A percentile compares a stretch with the other conserved stretches of the same genome.
phyloP scores from a whole-genome alignment of 2,329 filamentous ascomycete genomes.

The Fusarium hainanense region DNA sequence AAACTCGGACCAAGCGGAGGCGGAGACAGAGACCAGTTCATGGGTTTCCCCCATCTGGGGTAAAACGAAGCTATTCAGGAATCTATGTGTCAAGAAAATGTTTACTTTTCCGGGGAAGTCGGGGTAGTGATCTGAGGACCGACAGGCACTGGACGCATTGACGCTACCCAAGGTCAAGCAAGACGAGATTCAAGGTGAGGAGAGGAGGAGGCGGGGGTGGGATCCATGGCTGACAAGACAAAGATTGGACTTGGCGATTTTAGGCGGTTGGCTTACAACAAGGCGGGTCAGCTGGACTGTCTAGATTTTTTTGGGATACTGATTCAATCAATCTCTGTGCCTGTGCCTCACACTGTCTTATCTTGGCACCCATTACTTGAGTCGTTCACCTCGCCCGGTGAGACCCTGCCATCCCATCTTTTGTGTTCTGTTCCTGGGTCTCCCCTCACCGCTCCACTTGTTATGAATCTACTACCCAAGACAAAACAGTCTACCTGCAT shows the following conservation, averaged over 20 bases:
- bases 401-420: not conserved
- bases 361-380: not conserved
- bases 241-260: slow-evolving; percentile 12
- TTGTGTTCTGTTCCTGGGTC: not conserved
- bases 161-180: not conserved
- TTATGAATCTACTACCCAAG: not conserved
- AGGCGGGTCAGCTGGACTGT: slow-evolving; percentile 17
- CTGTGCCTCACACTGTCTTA: not conserved
- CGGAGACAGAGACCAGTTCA: slow-evolving; percentile 7
- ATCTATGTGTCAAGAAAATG: slow-evolving; percentile 3
- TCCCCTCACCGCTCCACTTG: slow-evolving; percentile 7
- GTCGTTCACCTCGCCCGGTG: not conserved
- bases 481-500: not conserved
- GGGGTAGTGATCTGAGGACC: slow-evolving; percentile 8
- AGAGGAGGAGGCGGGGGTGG: not conserved
- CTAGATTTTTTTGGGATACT: slow-evolving; percentile 5
- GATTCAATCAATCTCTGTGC: not conserved
- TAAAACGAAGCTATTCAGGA: slow-evolving; percentile 14
- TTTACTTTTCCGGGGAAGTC: slow-evolving; percentile 26
- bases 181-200: not conserved
- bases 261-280: slow-evolving; percentile 10
- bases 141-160: not conserved
- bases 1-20: slow-evolving; percentile 5
- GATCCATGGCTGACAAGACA: not conserved
- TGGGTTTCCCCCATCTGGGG: slow-evolving; percentile 20